phyloP scores from a whole-genome alignment of 2,329 filamentous ascomycete species.

The Aspergillus neoniger region DNA sequence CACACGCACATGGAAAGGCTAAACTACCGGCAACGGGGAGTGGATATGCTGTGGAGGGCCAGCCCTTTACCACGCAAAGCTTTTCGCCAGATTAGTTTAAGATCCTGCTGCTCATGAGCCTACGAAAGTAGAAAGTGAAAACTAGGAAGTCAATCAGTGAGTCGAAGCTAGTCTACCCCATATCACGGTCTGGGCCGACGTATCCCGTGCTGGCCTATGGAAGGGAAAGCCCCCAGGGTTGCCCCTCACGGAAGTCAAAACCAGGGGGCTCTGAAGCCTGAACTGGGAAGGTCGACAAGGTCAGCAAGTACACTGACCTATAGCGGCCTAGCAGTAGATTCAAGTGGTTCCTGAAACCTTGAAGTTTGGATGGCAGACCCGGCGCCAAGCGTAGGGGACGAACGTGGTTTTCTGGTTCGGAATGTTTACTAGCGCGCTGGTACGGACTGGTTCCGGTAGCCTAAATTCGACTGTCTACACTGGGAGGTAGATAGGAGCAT shows the following conservation, averaged over 20 bases:
- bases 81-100: conserved; percentile 2
- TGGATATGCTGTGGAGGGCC: conserved; percentile 4
- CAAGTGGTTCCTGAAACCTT: conserved; percentile 15
- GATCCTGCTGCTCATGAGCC: neutral
- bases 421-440: neutral
- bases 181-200: conserved; percentile 2
- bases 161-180: neutral
- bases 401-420: neutral
- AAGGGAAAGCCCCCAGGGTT: neutral
- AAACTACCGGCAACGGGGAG: conserved; percentile 1
- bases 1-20: conserved; percentile 5
- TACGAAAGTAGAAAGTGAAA: neutral
- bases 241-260: neutral
- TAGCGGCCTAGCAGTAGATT: neutral
- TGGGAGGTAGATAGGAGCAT: too few species aligned
- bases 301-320: neutral
- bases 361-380: conserved; percentile 2
- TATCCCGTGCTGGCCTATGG: neutral
- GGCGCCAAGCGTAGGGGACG: conserved; percentile 4
- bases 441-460: conserved; percentile 1
- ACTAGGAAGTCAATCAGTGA: neutral
- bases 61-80: neutral
- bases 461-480: neutral
- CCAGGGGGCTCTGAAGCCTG: conserved; percentile 1
- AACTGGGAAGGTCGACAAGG: neutral